A percentile compares a stretch with the other conserved stretches of the same genome.
Conservation (phyloP, 2,329 filamentous ascomycete genomes). For the Dryadomyces quercivorus region DNA sequence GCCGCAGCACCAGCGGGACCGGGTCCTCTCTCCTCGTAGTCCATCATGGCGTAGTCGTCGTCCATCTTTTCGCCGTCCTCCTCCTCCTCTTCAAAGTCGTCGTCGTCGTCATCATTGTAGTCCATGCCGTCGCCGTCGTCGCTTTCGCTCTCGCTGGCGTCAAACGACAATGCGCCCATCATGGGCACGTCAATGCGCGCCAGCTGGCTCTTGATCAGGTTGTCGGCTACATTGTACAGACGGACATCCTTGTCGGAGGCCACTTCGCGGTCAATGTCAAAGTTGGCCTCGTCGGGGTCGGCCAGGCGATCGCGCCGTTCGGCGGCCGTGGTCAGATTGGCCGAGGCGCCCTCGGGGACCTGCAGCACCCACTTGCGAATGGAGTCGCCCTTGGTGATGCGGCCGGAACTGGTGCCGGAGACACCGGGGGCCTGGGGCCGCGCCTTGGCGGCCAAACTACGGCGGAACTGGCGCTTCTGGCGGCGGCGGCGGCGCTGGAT, state of each 20-base stretch:
- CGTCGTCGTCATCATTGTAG: constrained; percentile 17
- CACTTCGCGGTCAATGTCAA: constrained; percentile 27
- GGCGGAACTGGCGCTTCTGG: constrained; percentile 28
- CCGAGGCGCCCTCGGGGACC: constrained; percentile 19
- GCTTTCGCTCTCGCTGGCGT: constrained; percentile 27
- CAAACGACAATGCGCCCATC: constrained; percentile 30
- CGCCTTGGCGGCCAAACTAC: constrained; percentile 18
- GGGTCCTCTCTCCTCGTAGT: constrained; percentile 15
- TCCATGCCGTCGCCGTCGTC: constrained; percentile 24
- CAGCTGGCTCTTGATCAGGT: constrained; percentile 35
- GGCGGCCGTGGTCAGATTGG: constrained; percentile 19
- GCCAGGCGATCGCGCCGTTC: constrained; percentile 13
- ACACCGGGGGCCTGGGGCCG: neutral
- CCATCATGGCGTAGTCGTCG: constrained; percentile 15
- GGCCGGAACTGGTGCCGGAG: constrained; percentile 2
- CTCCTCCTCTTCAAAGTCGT: constrained; percentile 13
- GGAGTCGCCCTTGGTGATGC: constrained; percentile 24
- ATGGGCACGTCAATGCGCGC: constrained; percentile 32
- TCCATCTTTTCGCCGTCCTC: constrained; percentile 17
- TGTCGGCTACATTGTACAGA: constrained; percentile 31
- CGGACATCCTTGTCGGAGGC: constrained; percentile 28
- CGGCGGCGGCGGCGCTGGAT: constrained; percentile 29
- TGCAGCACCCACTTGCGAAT: constrained; percentile 31
- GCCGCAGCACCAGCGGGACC: neutral
- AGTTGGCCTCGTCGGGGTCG: constrained; percentile 27